Conservation (phyloP, 805 yeast genomes). For the Starmerella potacharoeniae region DNA sequence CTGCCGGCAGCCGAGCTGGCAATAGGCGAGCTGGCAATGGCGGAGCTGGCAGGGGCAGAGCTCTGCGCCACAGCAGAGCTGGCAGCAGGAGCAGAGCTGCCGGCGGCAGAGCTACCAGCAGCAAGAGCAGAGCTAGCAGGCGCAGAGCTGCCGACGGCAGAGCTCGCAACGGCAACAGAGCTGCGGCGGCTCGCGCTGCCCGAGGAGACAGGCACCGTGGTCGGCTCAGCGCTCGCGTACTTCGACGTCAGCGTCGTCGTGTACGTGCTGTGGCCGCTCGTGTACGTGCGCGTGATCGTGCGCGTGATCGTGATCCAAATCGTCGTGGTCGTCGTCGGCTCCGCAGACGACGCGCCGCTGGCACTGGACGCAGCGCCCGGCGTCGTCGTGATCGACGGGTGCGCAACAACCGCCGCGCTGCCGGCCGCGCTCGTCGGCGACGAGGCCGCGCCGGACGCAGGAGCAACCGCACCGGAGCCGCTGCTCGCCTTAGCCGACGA, state of each 20-base stretch:
- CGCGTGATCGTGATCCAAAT: conserved; percentile 16
- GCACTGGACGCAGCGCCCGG: not conserved
- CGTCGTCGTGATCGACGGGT: conserved; percentile 7
- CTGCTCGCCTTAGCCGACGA: not conserved
- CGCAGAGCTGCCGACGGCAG: not conserved
- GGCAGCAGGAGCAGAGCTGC: not conserved
- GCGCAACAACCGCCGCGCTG: not conserved
- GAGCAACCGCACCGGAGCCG: not conserved
- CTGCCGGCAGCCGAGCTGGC: conserved; percentile 1
- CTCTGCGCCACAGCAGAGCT: not conserved
- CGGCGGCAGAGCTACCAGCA: not conserved
- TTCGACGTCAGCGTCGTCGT: conserved; percentile 6
- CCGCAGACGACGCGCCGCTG: conserved; percentile 5
- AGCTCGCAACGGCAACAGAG: not conserved
- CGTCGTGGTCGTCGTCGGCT: conserved; percentile 16
- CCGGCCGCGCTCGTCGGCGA: not conserved
- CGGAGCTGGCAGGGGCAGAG: not conserved
- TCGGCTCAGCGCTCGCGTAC: conserved; percentile 1
- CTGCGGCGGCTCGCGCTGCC: not conserved
- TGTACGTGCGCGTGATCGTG: conserved; percentile 12
- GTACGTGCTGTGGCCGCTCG: conserved; percentile 4
- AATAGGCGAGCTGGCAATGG: not conserved
- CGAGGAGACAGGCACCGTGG: not conserved
- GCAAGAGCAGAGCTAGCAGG: not conserved
- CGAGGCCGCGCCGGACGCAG: not conserved